Evolutionary conservation across 2,329 filamentous ascomycete species (phyloP).

Genomic region (Fusarium sororula): DNA sequence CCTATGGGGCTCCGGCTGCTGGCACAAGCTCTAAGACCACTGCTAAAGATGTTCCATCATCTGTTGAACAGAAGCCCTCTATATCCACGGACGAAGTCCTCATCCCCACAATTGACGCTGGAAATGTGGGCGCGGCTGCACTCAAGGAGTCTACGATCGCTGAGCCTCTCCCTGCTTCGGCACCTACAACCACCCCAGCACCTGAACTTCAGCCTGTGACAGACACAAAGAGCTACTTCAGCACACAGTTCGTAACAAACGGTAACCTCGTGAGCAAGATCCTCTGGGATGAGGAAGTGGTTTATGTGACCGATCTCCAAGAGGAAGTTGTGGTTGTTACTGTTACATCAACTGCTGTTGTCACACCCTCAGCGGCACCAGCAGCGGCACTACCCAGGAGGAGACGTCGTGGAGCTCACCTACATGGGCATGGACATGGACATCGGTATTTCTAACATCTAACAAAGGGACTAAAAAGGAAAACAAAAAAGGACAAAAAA

Average conservation of each 20-base stretch:
- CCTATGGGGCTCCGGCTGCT: slow-evolving; percentile 28
- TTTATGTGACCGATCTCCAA: slow-evolving; percentile 60
- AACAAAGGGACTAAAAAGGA: slow-evolving; percentile 11
- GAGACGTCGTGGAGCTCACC: slow-evolving; percentile 46
- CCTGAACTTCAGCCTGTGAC: slow-evolving; percentile 37
- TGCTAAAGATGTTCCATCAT: slow-evolving; percentile 14
- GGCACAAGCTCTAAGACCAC: slow-evolving; percentile 16
- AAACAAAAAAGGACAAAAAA: slow-evolving; percentile 21
- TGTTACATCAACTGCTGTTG: slow-evolving; percentile 43
- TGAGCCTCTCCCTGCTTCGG: background rate
- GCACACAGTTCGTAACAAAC: slow-evolving; percentile 63
- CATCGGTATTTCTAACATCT: slow-evolving; percentile 40
- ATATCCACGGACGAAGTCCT: slow-evolving; percentile 5
- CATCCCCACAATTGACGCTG: slow-evolving; percentile 13
- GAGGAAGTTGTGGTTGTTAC: slow-evolving; percentile 55
- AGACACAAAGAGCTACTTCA: slow-evolving; percentile 51
- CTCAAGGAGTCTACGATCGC: slow-evolving; percentile 17
- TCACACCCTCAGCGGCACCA: slow-evolving; percentile 21
- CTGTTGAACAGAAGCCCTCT: slow-evolving; percentile 4
- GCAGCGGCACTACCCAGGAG: slow-evolving; percentile 15
- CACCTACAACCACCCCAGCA: slow-evolving; percentile 39
- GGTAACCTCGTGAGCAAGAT: slow-evolving; percentile 64
- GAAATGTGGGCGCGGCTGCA: slow-evolving; percentile 11
- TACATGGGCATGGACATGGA: slow-evolving; percentile 51
- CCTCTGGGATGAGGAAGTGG: slow-evolving; percentile 63